Conservation (phyloP, 257 asterid species). For the Solanum sejunctum region DNA sequence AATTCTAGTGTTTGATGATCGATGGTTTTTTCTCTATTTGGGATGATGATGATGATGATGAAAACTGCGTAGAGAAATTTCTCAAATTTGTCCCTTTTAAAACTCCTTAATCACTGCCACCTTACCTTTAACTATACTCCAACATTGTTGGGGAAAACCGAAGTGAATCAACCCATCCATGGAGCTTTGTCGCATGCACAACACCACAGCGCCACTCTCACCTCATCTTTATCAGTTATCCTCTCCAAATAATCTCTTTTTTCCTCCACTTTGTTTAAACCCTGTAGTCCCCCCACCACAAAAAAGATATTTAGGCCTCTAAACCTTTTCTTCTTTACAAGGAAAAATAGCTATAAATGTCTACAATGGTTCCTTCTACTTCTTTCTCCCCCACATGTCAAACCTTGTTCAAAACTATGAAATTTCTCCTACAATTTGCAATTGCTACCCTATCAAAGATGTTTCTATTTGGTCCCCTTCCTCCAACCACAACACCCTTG, state of each 20-base stretch:
- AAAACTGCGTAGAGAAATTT: background rate
- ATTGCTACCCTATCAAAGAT: background rate
- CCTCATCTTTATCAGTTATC: background rate
- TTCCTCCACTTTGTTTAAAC: background rate
- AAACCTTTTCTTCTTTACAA: background rate
- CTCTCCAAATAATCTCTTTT: background rate
- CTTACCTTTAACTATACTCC: too few relatives aligned
- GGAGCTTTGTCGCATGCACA: background rate
- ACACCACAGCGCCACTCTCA: background rate
- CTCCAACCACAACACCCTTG: background rate
- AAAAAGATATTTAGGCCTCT: background rate
- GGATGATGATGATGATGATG: background rate
- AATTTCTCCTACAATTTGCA: background rate
- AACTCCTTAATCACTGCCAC: too few relatives aligned
- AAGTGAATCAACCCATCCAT: background rate
- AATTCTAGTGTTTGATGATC: background rate
- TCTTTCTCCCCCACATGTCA: background rate
- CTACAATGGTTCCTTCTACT: background rate
- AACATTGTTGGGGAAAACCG: too few relatives aligned
- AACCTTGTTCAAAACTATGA: background rate
- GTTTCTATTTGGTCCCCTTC: background rate
- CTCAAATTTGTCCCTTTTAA: too few relatives aligned
- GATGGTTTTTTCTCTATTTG: background rate
- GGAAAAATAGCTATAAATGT: background rate
- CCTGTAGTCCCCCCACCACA: background rate